These are phyloP conservation scores for Amoeboaphelidium occidentale DNA, from an alignment of 371 early-diverging fungal species.

Conservation along the genomic window DNA sequence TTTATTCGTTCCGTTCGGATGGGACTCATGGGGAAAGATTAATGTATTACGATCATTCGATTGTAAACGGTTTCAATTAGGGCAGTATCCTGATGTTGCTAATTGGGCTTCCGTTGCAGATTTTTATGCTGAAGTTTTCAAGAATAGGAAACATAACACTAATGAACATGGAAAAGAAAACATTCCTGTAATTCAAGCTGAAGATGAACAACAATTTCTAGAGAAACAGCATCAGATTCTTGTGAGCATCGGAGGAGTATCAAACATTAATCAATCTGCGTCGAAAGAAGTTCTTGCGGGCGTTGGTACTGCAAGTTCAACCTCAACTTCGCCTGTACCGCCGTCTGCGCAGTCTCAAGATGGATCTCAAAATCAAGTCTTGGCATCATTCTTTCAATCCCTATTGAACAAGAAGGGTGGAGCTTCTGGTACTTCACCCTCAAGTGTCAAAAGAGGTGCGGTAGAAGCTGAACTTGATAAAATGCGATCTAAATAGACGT, in stretches of 20 bases:
- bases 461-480: neutral
- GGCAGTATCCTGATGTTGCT: neutral
- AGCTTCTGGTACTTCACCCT: constrained; percentile 1
- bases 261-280: neutral
- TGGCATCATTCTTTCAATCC: constrained; percentile 67
- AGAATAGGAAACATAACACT: neutral
- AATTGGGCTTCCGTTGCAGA: neutral
- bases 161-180: neutral
- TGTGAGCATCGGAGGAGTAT: neutral
- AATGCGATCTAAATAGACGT: neutral
- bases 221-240: neutral
- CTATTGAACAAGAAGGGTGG: constrained; percentile 37
- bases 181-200: neutral
- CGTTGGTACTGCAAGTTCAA: neutral
- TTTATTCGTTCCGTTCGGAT: constrained; percentile 67
- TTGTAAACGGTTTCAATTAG: neutral
- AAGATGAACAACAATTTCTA: neutral
- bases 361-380: constrained; percentile 37
- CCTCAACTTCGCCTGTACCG: neutral
- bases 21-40: constrained; percentile 76
- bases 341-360: constrained; percentile 7
- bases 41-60: constrained; percentile 21
- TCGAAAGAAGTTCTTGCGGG: neutral
- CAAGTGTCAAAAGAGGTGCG: neutral
- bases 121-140: neutral